Evolutionary conservation across 805 yeast genomes (phyloP).

Genomic region (Nakazawaea ishiwadae): DNA sequence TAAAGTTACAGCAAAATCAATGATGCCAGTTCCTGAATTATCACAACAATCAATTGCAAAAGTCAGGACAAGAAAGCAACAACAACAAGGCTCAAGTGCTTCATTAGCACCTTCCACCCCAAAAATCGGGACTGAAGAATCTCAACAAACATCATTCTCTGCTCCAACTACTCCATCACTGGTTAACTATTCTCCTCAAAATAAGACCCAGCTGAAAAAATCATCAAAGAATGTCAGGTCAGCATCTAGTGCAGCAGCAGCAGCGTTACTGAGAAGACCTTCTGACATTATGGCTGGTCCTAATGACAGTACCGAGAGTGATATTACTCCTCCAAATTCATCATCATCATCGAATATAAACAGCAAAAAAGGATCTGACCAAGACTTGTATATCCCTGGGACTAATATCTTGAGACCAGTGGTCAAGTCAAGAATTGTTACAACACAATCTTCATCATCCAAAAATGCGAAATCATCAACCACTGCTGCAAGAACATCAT

Average conservation of each 20-base stretch:
- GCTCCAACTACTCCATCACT: conserved; percentile 3
- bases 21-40: conserved; percentile 67
- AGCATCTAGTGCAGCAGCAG: conserved; percentile 18
- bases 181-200: conserved; percentile 2
- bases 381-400: conserved; percentile 39
- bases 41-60: conserved; percentile 16
- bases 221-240: not conserved
- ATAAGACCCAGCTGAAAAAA: not conserved
- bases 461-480: no score
- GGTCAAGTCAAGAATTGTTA: conserved; percentile 28
- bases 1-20: conserved; percentile 69
- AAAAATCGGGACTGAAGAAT: conserved; percentile 3
- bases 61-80: not conserved
- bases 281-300: conserved; percentile 8
- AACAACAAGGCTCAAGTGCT: not conserved
- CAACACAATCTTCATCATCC: conserved; percentile 2
- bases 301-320: conserved; percentile 1
- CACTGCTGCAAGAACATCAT: conserved; percentile 5
- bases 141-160: conserved; percentile 1
- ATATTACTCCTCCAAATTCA: not conserved
- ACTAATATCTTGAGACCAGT: conserved; percentile 53
- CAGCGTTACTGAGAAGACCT: conserved; percentile 15
- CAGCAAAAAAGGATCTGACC: conserved; percentile 4
- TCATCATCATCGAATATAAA: conserved; percentile 1
- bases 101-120: conserved; percentile 4